Percentiles rank a stretch among this genome's conserved stretches.
These are phyloP conservation scores for Sordariomycetes sp. DNA, from an alignment of 2,329 filamentous ascomycete species.

Conservation along the genomic window DNA sequence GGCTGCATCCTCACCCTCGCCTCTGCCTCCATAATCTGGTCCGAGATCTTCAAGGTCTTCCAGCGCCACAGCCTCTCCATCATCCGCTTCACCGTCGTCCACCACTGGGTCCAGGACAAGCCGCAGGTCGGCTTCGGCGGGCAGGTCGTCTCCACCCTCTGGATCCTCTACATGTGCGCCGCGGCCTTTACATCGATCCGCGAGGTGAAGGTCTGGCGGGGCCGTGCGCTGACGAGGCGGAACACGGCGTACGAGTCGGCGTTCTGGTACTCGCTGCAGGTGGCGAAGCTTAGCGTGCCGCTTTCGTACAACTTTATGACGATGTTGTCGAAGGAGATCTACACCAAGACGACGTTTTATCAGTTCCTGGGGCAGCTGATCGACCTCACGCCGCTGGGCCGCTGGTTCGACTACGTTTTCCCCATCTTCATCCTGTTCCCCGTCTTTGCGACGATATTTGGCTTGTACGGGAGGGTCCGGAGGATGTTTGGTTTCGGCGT, in stretches of 20 bases:
- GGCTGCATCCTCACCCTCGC: conserved; percentile 60
- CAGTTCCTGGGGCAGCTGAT: conserved; percentile 73
- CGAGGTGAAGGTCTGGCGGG: conserved; percentile 95
- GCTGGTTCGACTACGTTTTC: conserved; percentile 79
- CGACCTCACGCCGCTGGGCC: conserved; percentile 68
- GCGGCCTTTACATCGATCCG: conserved; percentile 79
- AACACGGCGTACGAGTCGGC: conserved; percentile 90
- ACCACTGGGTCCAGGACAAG: conserved; percentile 57
- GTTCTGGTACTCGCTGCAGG: conserved; percentile 90
- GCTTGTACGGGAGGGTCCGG: conserved; percentile 72
- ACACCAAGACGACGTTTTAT: conserved; percentile 72
- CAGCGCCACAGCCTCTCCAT: conserved; percentile 47
- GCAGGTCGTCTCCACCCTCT: conserved; percentile 70
- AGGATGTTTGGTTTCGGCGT: conserved; percentile 64
- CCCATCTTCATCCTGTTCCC: conserved; percentile 80
- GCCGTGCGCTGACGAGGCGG: conserved; percentile 74
- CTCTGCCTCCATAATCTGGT: conserved; percentile 81
- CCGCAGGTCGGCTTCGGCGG: conserved; percentile 75
- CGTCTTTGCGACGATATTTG: conserved; percentile 75
- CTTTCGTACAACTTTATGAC: conserved; percentile 95
- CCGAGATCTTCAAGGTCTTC: conserved; percentile 77
- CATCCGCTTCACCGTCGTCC: conserved; percentile 53
- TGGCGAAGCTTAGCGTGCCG: conserved; percentile 84
- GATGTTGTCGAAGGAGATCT: conserved; percentile 62
- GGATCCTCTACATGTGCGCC: conserved; percentile 94